These are phyloP conservation scores for Echites panduratus DNA, from an alignment of 257 asterid genomes.

Conservation along the genomic window DNA sequence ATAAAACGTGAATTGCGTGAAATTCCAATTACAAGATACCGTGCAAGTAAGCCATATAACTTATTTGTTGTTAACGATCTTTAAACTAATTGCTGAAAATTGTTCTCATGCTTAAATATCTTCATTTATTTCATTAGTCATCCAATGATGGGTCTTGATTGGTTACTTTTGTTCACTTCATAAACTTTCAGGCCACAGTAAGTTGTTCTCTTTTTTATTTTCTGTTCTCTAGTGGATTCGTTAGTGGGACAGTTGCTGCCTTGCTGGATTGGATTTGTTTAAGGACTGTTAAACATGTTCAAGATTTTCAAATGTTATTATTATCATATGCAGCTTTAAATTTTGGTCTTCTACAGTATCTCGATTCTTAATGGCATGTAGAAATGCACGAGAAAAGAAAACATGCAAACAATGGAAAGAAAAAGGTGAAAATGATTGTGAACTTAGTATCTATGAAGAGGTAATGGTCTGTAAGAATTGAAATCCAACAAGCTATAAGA, in stretches of 20 bases:
- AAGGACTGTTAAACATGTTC: background rate
- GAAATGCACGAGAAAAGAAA: background rate
- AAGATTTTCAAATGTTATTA: background rate
- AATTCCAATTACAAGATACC: slow-evolving; percentile 62
- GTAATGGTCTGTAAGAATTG: background rate
- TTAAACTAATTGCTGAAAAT: slow-evolving; percentile 5
- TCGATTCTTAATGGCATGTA: background rate
- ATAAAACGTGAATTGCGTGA: slow-evolving; percentile 66
- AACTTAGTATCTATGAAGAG: background rate
- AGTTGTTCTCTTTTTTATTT: background rate
- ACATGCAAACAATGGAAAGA: background rate
- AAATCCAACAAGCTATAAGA: background rate
- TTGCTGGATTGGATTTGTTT: background rate
- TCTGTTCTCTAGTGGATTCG: background rate
- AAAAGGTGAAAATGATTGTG: background rate
- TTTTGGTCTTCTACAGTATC: background rate
- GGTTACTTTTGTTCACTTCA: background rate
- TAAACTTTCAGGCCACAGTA: background rate
- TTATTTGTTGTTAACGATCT: background rate
- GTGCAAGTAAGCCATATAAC: slow-evolving; percentile 55
- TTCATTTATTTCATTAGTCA: background rate
- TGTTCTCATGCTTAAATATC: background rate
- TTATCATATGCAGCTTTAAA: background rate
- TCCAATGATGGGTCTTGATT: background rate
- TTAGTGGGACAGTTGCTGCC: background rate